Evolutionary conservation across 352 stramenopile species (phyloP).

Genomic region (Phytophthora nicotianae): DNA sequence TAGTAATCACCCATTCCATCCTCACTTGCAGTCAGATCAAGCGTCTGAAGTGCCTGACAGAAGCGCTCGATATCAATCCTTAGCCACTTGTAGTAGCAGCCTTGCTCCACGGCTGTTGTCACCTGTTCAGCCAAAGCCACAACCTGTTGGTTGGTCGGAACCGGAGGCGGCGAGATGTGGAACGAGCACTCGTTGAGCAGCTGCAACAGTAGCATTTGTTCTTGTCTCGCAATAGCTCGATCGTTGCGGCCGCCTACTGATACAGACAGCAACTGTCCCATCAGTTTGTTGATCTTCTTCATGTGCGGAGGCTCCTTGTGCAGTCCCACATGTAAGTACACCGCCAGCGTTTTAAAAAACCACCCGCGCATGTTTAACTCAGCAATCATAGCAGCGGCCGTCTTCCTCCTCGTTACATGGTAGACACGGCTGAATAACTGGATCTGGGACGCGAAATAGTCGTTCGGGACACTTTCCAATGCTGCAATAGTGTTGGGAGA

Average conservation of each 20-base stretch:
- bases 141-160: conserved; percentile 74
- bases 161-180: conserved; percentile 57
- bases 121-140: conserved; percentile 72
- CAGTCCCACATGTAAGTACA: conserved; percentile 78
- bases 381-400: conserved; percentile 43
- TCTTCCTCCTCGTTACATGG: conserved; percentile 46
- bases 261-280: conserved; percentile 55
- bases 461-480: conserved; percentile 65
- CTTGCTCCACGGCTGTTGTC: conserved; percentile 57
- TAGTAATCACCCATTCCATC: conserved; percentile 46
- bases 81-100: conserved; percentile 80
- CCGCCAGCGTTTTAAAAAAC: conserved; percentile 82
- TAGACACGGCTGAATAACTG: conserved; percentile 62
- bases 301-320: conserved; percentile 74
- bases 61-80: conserved; percentile 82
- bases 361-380: conserved; percentile 83
- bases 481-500: conserved; percentile 51
- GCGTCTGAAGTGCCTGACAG: conserved; percentile 59
- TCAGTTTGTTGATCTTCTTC: conserved; percentile 71
- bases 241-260: conserved; percentile 24
- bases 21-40: conserved; percentile 55
- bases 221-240: conserved; percentile 41
- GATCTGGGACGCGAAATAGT: conserved; percentile 75
- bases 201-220: conserved; percentile 73
- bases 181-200: conserved; percentile 73